Evolutionary conservation across 176 grass and related monocot species (phyloP), one percentile per base, ranked within the genome.

Genomic region (Musa troglodytarum): DNA sequence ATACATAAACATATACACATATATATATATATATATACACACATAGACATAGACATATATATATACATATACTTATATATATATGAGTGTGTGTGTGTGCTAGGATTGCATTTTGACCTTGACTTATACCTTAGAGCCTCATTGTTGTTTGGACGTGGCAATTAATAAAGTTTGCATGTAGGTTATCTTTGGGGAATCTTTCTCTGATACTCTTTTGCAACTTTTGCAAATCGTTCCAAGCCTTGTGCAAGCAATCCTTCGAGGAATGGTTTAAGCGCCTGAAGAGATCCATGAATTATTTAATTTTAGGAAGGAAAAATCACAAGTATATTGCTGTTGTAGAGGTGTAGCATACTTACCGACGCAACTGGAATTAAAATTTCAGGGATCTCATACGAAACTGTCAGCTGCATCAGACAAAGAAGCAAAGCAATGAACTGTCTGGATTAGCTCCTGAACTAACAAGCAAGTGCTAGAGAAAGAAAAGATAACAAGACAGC

Each of bases 261-360:
- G 23, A 94, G 62, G 81, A 99, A 94, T 24, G 95, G 95, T 82
- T 92, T 99, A 74, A 94, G 75, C 53, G 88, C 90, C 95, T 99
- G 76, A 0, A 65, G 23, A 81, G 68, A 83, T 85, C 16, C 57
- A 56, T 14, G 55, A 49, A 56, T 15, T 54, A 12, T 24, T 51
- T 49, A 63, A 19, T 54, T 11, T 43, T 49, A 55, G 54, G 53
- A 56, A 57, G 34, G 4, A 28, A 69, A 6, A 49, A 11, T 54
- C 52, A 14, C n/a, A 73, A 15, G 57, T 17, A 51, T 14, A 65
- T 28, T 53, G 58, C 53, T 59, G 61, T 53, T 66, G 13, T 16
- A 24, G 71, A 72, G n/a, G 49, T n/a, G 50, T 72, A 4, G 5
- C 24, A 59, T 52, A 78, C 84, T 76, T 88, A 94, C 95, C 23